Percentiles rank a stretch among this genome's conserved stretches.
Evolutionary conservation across 139 green algal species (phyloP).

Genomic region (Chlamydomonas applanata): DNA sequence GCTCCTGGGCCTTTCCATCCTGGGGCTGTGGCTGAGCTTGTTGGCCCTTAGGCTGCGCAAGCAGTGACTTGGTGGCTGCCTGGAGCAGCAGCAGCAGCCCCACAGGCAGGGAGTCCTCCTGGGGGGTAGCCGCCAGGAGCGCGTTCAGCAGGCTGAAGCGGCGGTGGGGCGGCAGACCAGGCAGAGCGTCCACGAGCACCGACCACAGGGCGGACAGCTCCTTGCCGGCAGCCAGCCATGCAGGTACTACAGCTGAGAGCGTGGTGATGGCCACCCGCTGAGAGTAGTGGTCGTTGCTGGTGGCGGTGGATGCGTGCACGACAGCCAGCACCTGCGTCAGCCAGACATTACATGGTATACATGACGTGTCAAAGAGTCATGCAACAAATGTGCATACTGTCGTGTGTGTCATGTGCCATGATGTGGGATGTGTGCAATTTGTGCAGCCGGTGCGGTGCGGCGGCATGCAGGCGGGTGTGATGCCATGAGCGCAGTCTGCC

Average conservation of each 20-base stretch:
- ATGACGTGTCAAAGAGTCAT: no score
- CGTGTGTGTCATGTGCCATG: no score
- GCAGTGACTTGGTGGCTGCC: background rate
- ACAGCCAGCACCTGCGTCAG: constrained; percentile 52
- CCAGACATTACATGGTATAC: no score
- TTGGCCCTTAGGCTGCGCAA: background rate
- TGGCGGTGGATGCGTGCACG: constrained; percentile 41
- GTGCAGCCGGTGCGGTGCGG: no score
- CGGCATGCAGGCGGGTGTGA: background rate
- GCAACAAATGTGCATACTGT: no score
- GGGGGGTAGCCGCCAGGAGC: constrained; percentile 46
- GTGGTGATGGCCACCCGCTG: constrained; percentile 32
- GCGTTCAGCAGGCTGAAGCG: constrained; percentile 48
- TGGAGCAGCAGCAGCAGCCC: constrained; percentile 26
- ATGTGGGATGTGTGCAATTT: no score
- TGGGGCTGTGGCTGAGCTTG: no score
- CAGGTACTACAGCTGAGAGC: constrained; percentile 47
- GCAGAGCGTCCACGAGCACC: constrained; percentile 40
- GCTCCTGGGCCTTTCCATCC: background rate
- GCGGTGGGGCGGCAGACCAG: constrained; percentile 35
- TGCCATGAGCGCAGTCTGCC: background rate
- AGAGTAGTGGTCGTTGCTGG: constrained; percentile 57
- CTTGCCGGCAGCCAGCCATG: constrained; percentile 49
- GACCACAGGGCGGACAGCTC: constrained; percentile 31
- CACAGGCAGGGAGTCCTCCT: constrained; percentile 34